Percentiles rank a stretch among this genome's conserved stretches.
Evolutionary conservation across 139 green algal genomes (phyloP).

Genomic region (Choricystis sp.): DNA sequence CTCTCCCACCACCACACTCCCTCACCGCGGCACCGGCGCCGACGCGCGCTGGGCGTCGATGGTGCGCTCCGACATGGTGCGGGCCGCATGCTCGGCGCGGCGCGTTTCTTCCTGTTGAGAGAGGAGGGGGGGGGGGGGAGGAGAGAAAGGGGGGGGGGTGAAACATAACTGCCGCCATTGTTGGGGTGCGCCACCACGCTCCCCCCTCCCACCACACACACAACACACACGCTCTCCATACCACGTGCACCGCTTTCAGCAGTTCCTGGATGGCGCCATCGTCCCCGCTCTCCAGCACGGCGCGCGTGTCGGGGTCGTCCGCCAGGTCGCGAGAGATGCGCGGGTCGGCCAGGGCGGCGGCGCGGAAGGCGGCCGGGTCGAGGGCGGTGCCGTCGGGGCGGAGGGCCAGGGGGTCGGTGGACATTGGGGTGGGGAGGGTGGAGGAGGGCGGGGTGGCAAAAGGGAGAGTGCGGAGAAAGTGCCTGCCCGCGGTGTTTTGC

Average conservation of each 20-base stretch:
- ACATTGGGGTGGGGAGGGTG: not conserved
- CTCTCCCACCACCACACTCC: not conserved
- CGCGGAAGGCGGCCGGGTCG: conserved; percentile 44
- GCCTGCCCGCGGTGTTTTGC: too few relatives aligned
- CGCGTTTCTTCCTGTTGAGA: not conserved
- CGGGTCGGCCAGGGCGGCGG: conserved; percentile 29
- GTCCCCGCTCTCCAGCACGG: conserved; percentile 35
- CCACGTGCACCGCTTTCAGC: conserved; percentile 38
- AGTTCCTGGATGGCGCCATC: conserved; percentile 45
- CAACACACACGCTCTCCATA: not conserved
- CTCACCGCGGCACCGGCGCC: conserved; percentile 38
- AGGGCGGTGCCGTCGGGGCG: conserved; percentile 45
- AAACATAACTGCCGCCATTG: not conserved
- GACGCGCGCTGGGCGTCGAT: conserved; percentile 72
- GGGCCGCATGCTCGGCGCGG: not conserved
- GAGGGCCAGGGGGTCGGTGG: conserved; percentile 23
- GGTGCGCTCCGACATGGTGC: conserved; percentile 46
- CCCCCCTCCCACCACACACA: not conserved
- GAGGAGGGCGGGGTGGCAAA: not conserved
- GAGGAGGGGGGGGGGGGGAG: not conserved
- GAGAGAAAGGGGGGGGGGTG: not conserved
- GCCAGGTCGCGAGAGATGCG: not conserved
- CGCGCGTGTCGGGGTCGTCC: conserved; percentile 19
- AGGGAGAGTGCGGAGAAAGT: not conserved
- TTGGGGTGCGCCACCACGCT: not conserved